Base-by-base conservation (phyloP, 176 grass and related monocot species). In the Paspalum vaginatum region DNA sequence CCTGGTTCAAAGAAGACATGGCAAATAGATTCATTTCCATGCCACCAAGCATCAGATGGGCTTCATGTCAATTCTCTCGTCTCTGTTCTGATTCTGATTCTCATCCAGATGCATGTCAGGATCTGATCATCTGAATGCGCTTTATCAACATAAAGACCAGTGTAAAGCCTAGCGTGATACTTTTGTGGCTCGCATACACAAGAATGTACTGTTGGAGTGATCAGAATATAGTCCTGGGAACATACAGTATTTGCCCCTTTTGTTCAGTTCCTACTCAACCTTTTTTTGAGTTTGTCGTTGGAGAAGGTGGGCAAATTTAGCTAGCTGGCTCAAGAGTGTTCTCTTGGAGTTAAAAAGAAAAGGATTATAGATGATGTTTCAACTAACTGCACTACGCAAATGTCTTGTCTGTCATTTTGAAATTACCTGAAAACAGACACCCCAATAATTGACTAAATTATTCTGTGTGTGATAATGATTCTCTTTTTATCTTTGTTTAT, bases 331-430 rank as follows among this genome's bases (percentile, higher is more conserved):
- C 42, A 38, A 17, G 32, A 67, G 12, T 52, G 14, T 68, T 51
- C n/a, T 80, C 9, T 80, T 32, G 32, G 32, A 32, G 21, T 69
- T 50, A 5, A 75, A 54, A 47, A 68, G 53, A 37, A 1, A 54
- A 79, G 59, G 45, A 40, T 51, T 13, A 5, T 75, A 68, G 61
- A 27, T 83, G 67, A 74, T 74, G 75, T 67, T 66, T 70, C 80
- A 84, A 45, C 80, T 68, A 73, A 78, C 22, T 60, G 43, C 68
- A 55, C 45, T 53, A 60, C 79, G 21, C n/a, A 11, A 47, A n/a
- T 70, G 14, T n/a, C 54, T 78, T 70, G 7, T 43, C 25, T n/a
- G 65, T 83, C 21, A 27, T 49, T 68, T 58, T 7, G 21, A 59
- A 38, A 51, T 74, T 64, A 20, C 45, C 18, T 24, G n/a, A 76